Base-by-base conservation (phyloP, 208 protist genomes). In the Trypanosoma scelopori region DNA sequence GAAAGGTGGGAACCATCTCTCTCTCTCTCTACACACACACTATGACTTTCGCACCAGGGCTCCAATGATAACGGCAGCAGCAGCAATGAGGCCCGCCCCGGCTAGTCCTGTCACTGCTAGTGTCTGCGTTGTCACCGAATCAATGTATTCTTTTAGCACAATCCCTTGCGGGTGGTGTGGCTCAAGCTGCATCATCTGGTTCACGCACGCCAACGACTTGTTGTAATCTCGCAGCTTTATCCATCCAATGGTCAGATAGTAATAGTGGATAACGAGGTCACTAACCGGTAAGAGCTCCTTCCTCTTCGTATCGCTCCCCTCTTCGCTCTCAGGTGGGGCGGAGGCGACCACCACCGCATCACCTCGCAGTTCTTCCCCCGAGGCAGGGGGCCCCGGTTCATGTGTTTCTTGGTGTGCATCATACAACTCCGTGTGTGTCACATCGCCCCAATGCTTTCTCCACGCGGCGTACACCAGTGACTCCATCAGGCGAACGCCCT, bases 401-500 rank as follows among this genome's bases (percentile, higher is more conserved):
- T 52, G 52, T 43, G 23, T 39, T 13, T 58, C 43, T 37, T 46
- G 42, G 16, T 12, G 41, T 46, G 49, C 39, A 23, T 56, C 32
- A 18, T 41, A 27, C 2, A 58, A 3, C 25, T 55, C 28, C 25
- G 69, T 6, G 28, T 50, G 37, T 15, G 30, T 42, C 11, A 37
- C 20, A 6, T 41, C 39, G 1, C 43, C 65, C 81, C 83, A 89
- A 28, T 65, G 76, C n/a, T 66, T 27, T 15, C 78, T 32, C 85
- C 85, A 89, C 20, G 70, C 65, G 25, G 69, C 58, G 51, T 76
- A 82, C 32, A 87, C 62, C 15, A 94, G 55, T 11, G 69, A 78
- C 62, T 91, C 79, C 82, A 94, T 87, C 46, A 94, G 45, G 41
- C 71, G 65, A 25, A 92, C 55, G 49, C 89, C 89, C 65, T 90